Base-by-base conservation (phyloP, 116 monocot genomes). In the Dioscorea cayenensis region DNA sequence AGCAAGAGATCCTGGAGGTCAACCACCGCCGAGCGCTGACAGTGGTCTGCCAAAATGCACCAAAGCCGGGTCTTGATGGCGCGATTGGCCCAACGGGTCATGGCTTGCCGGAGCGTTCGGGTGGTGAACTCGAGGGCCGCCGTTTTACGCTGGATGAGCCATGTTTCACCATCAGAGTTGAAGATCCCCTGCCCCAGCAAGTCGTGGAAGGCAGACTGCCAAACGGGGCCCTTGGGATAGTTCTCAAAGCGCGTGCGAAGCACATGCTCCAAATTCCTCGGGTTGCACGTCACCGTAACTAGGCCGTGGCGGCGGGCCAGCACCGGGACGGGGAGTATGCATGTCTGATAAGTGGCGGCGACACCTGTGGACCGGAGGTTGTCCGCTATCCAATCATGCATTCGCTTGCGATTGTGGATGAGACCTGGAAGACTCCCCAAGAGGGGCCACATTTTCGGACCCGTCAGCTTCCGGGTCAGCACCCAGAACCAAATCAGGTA, bases 1-100 rank as follows among this genome's bases (percentile, higher is more conserved):
- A 89, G 83, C 59, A 89, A 78, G 14, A 89, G 77, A 76, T 89
- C 89, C 66, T 85, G 89, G 21, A 89, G 78, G 64, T 85, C 85
- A 5, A 89, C 70, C 12, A 25, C 28, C 13, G 14, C 5, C 23
- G 25, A 62, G 22, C 36, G 36, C 19, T 52, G 67, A 68, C 75
- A 72, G 59, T 69, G 79, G 16, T 72, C 76, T 23, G 64, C 76
- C 50, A 79, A 73, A 49, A 79, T 84, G 76, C 69, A 48, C 79
- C 76, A 84, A 18, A 84, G 73, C 19, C 79, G 72, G 68, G 36
- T 50, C 65, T 76, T 84, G 65, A 84, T 79, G 11, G 76, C 25
- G n/a, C 73, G 72, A 68, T 79, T 84, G 27, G 84, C 79, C 79
- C 84, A 84, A 13, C 84, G 66, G 16, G 79, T 66, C 83, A 83